Evolutionary conservation across 345 rosid genomes (phyloP).

Genomic region (Rhizophora mangle): DNA sequence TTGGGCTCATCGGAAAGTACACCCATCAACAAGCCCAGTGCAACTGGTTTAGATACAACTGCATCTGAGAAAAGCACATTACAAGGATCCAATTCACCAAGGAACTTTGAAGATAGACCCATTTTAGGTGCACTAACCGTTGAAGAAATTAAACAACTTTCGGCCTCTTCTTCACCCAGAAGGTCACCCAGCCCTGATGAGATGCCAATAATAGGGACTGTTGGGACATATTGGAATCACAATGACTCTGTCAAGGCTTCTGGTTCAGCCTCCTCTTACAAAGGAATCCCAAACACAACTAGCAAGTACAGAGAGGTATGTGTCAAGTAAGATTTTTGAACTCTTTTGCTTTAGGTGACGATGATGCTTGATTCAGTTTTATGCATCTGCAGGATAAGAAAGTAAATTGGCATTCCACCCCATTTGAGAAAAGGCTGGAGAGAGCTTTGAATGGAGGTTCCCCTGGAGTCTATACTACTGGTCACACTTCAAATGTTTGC

Average conservation of each 20-base stretch:
- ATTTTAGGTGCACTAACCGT: conserved; percentile 80
- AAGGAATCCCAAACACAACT: conserved; percentile 85
- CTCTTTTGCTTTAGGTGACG: conserved; percentile 4
- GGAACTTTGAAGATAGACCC: conserved; percentile 74
- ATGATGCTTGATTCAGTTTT: conserved; percentile 13
- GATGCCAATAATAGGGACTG: conserved; percentile 78
- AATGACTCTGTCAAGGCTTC: conserved; percentile 32
- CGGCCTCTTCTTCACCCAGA: conserved; percentile 66
- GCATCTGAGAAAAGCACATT: conserved; percentile 44
- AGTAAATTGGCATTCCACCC: conserved; percentile 90
- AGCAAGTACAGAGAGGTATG: conserved; percentile 95
- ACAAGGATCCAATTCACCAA: conserved; percentile 42
- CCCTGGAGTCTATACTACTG: not conserved
- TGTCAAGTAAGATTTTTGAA: conserved; percentile 14
- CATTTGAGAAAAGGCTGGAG: conserved; percentile 90
- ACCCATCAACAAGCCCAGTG: conserved; percentile 39
- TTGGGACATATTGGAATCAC: conserved; percentile 77
- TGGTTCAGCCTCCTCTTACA: conserved; percentile 52
- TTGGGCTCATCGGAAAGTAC: conserved; percentile 57
- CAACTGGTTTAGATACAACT: conserved; percentile 18
- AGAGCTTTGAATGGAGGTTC: conserved; percentile 63
- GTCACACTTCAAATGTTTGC: not conserved
- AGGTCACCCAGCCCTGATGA: conserved; percentile 87
- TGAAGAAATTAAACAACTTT: conserved; percentile 77
- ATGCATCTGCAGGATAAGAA: conserved; percentile 70